Conservation (phyloP, 1,284 basidiomycete genomes). For the Boletus mariae region DNA sequence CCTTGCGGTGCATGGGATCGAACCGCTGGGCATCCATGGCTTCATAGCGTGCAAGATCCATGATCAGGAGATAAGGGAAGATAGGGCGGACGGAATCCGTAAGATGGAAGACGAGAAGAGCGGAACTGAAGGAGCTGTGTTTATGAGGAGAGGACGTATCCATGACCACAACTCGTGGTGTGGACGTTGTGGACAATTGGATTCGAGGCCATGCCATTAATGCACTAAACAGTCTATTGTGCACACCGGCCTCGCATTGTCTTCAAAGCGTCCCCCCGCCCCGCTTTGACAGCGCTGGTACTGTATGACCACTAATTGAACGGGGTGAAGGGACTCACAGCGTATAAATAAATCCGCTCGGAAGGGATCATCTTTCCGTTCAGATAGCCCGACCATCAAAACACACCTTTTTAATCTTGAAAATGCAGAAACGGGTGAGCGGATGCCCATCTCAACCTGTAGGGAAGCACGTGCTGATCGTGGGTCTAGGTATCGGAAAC, state of each 20-base stretch:
- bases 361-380: constrained; percentile 9
- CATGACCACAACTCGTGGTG: constrained; percentile 26
- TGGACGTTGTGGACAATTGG: constrained; percentile 16
- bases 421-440: constrained; percentile 23
- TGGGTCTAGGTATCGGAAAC: constrained; percentile 17
- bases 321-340: constrained; percentile 8
- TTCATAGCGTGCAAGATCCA: constrained; percentile 24
- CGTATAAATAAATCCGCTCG: constrained; percentile 14
- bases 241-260: constrained; percentile 17
- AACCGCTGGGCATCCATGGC: constrained; percentile 32
- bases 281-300: constrained; percentile 20
- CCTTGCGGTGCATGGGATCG: constrained; percentile 30
- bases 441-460: constrained; percentile 14
- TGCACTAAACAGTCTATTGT: constrained; percentile 16
- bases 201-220: constrained; percentile 22
- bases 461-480: constrained; percentile 25
- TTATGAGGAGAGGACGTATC: constrained; percentile 23
- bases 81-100: constrained; percentile 25
- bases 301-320: background rate
- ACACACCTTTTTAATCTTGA: constrained; percentile 27
- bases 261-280: constrained; percentile 4
- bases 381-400: constrained; percentile 13
- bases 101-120: constrained; percentile 29
- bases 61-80: constrained; percentile 29
- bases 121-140: constrained; percentile 27